These are phyloP conservation scores for Aphelidium insulamus DNA, from an alignment of 371 early-diverging fungal species.

Conservation along the genomic window DNA sequence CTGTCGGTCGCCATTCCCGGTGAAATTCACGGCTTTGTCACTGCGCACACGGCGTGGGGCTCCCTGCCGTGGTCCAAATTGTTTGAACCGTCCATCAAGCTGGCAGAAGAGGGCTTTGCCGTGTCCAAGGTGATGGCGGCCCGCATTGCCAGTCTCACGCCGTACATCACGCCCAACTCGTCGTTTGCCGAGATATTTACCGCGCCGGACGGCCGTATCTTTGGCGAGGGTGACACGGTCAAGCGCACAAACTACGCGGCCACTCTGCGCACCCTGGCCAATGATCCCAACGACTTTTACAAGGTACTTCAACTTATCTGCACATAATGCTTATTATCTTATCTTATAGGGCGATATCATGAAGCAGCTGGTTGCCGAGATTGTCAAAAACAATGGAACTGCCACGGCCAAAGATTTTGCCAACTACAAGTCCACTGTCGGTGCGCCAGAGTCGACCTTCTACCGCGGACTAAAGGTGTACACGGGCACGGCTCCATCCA, in stretches of 20 bases:
- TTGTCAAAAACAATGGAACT: slow-evolving; percentile 40
- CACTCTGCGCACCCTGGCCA: slow-evolving; percentile 56
- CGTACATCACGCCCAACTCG: neutral
- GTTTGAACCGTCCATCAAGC: slow-evolving; percentile 52
- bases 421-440: slow-evolving; percentile 34
- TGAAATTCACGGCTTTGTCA: slow-evolving; percentile 65
- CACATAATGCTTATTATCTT: neutral
- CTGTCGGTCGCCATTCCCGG: slow-evolving; percentile 79
- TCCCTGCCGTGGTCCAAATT: slow-evolving; percentile 61
- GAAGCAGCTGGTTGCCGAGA: no score
- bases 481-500: slow-evolving; percentile 27
- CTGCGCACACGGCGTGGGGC: slow-evolving; percentile 37
- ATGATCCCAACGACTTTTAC: slow-evolving; percentile 64
- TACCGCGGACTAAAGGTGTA: slow-evolving; percentile 51
- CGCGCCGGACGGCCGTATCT: slow-evolving; percentile 36
- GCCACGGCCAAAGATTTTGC: slow-evolving; percentile 50
- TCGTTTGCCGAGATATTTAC: slow-evolving; percentile 16
- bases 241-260: slow-evolving; percentile 42
- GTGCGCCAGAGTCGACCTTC: slow-evolving; percentile 31
- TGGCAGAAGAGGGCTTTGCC: slow-evolving; percentile 58
- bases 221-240: slow-evolving; percentile 45
- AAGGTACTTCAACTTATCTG: slow-evolving; percentile 8
- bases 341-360: slow-evolving; percentile 28
- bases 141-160: no score
- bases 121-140: no score